Conservation (phyloP, 805 yeast genomes). For the Saturnispora bothae region DNA sequence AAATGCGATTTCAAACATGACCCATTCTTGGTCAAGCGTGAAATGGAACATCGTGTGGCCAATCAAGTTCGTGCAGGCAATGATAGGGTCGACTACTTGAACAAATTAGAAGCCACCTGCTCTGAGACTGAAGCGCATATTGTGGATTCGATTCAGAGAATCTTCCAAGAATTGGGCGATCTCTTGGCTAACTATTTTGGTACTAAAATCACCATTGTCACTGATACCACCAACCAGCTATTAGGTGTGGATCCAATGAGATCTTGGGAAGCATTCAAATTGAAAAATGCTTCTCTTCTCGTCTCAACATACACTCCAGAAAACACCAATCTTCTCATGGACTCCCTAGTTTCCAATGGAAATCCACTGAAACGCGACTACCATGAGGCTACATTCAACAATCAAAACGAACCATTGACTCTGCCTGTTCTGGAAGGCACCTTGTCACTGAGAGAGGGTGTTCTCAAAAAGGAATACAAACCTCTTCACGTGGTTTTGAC, state of each 20-base stretch:
- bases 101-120: slow-evolving; percentile 31
- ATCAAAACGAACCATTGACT: slow-evolving; percentile 31
- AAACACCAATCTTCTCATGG: slow-evolving; percentile 3
- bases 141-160: slow-evolving; percentile 31
- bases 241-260: slow-evolving; percentile 26
- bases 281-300: slow-evolving; percentile 24
- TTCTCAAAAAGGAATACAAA: slow-evolving; percentile 30
- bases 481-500: slow-evolving; percentile 40
- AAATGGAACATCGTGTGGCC: slow-evolving; percentile 27
- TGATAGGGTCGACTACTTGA: slow-evolving; percentile 33
- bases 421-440: slow-evolving; percentile 39
- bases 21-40: slow-evolving; percentile 36
- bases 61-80: slow-evolving; percentile 38
- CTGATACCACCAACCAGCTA: slow-evolving; percentile 24
- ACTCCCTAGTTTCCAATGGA: slow-evolving; percentile 9
- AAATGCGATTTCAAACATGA: slow-evolving; percentile 32
- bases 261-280: slow-evolving; percentile 36
- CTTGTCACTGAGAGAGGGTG: slow-evolving; percentile 34
- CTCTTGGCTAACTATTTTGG: slow-evolving; percentile 25
- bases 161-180: slow-evolving; percentile 24
- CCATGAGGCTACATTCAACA: slow-evolving; percentile 28
- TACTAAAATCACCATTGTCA: slow-evolving; percentile 21
- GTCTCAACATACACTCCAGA: slow-evolving; percentile 13
- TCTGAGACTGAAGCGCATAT: slow-evolving; percentile 34
- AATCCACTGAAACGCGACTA: slow-evolving; percentile 28